Base-by-base conservation (phyloP, 1,284 basidiomycete genomes). In the Ganoderma lingzhi region DNA sequence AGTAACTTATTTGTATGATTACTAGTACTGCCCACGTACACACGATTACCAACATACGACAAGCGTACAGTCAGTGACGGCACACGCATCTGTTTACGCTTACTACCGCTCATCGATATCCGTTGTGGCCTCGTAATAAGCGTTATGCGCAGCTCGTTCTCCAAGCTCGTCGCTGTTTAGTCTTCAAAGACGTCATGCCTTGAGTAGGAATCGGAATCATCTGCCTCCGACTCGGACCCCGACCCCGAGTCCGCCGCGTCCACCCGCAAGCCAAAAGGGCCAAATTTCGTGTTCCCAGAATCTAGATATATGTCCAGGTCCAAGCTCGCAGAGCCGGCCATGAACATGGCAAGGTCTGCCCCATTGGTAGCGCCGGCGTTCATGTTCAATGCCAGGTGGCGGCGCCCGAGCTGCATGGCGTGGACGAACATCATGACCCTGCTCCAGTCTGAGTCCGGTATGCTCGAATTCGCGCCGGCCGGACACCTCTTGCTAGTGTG, bases 361-460 rank as follows among this genome's bases (percentile, higher is more conserved):
- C 9, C 45, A 23, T 2, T 9, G 45, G n/a, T 12, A 8, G 45
- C n/a, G n/a, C 45, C n/a, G n/a, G n/a, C 23, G 23, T 23, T 23
- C n/a, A 9, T n/a, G 45, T 8, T n/a, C 9, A 48, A n/a, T 3
- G n/a, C 45, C 2, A n/a, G 45, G n/a, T 23, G 45, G n/a, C 45
- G 45, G n/a, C 45, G 45, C 45, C 45, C 45, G 12, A 48, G 45
- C n/a, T 48, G 45, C 45, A 48, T 48, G 45, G 45, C 45, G n/a
- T n/a, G 45, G n/a, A 48, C 45, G n/a, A 48, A 23, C n/a, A 23
- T 48, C 45, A 48, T 48, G 45, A 48, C 45, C 45, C 23, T 9
- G n/a, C n/a, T 10, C 45, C 45, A 48, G 19, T 48, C n/a, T 10
- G 45, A 48, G n/a, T 23, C 19, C 2, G 6, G 15, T 12, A 23